Base-by-base conservation (phyloP, 208 protist species). In the Trypanosoma cruzi region DNA sequence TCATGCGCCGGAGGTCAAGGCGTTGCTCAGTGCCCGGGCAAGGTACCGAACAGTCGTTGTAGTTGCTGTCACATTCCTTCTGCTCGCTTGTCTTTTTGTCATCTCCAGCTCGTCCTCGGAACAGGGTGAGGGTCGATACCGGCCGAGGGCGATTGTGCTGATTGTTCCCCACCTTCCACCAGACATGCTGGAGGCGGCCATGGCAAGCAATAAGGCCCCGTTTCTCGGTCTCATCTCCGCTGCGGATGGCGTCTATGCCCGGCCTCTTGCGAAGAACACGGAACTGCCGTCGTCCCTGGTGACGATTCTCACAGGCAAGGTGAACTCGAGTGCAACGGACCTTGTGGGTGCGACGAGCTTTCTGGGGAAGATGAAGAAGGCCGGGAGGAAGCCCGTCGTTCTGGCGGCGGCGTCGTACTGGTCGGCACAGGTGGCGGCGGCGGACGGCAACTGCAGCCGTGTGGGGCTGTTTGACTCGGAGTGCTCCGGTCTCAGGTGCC, bases 1-100 rank as follows among this genome's bases (percentile, higher is more conserved):
- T 20, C 81, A 92, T 79, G 89, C 77, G 10, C 67, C 73, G 13
- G 84, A 90, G 75, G 80, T 94, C 52, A 88, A 85, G 55, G 82
- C 87, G 68, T 77, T 83, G 16, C 80, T 92, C 32, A 79, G 89
- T 55, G 79, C 84, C 13, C 81, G 86, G 29, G 85, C 84, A 1
- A 57, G 81, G 57, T 86, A 80, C 34, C 76, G 89, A 63, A 86
- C 78, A 28, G 79, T 90, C 24, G 59, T 89, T 49, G 72, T 90
- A 32, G 71, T 82, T 28, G 79, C 82, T 13, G 65, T 90, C n/a
- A 77, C 90, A n/a, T 81, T 92, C 60, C 61, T 94, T 14, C 72
- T 92, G 4, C 50, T 94, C 1, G 80, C 81, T 1, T 79, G 67
- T 28, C 78, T 92, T 29, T 74, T 75, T 11, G 82, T 92, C 29